phyloP scores from a whole-genome alignment of 2,329 filamentous ascomycete genomes.

The Ophiostoma himal-ulmi region DNA sequence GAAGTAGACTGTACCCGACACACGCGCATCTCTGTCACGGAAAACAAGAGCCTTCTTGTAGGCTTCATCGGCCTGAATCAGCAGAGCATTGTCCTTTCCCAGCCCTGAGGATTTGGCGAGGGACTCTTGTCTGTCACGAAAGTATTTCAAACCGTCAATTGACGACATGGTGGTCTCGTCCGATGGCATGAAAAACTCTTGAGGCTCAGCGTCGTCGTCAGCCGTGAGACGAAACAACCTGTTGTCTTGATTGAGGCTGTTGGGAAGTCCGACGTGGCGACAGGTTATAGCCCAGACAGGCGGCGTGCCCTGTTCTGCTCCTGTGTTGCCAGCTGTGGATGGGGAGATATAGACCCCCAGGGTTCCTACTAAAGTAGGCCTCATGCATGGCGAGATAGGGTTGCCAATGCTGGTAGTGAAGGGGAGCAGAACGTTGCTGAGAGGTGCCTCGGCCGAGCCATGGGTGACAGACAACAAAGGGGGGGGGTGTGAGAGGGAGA shows the following conservation, averaged over 20 bases:
- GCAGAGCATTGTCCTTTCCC: background rate
- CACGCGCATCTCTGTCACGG: background rate
- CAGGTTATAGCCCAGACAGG: slow-evolving; percentile 4
- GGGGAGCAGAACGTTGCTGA: no score
- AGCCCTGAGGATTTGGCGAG: background rate
- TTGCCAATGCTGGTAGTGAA: background rate
- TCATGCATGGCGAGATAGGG: background rate
- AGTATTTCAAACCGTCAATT: background rate
- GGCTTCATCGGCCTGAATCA: background rate
- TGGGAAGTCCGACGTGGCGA: background rate
- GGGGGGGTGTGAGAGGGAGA: background rate
- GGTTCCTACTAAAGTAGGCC: background rate
- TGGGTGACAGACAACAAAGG: no score
- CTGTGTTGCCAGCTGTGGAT: background rate
- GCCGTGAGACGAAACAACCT: background rate
- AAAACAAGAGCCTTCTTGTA: background rate
- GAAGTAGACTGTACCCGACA: background rate
- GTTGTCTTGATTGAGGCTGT: background rate
- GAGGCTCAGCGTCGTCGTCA: background rate
- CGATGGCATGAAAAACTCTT: background rate
- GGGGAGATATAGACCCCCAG: background rate
- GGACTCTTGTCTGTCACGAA: background rate
- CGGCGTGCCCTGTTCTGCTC: background rate
- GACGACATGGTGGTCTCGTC: background rate
- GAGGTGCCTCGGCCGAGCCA: no score